phyloP scores from a whole-genome alignment of 208 protist genomes.

The Leptomonas pyrrhocoris region DNA sequence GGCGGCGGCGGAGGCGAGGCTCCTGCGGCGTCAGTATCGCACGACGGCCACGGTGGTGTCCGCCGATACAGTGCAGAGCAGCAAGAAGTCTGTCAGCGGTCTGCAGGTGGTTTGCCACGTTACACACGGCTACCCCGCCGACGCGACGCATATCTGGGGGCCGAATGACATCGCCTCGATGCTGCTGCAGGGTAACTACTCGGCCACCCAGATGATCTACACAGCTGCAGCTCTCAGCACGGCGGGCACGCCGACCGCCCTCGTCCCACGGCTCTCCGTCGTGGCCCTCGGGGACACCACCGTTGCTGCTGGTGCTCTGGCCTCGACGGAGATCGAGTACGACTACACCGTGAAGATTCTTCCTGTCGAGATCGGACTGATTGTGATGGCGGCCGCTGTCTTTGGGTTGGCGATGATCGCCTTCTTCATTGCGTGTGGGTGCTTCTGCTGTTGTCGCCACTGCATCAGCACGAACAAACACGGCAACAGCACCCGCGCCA shows the following conservation, averaged over 20 bases:
- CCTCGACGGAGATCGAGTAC: constrained; percentile 14
- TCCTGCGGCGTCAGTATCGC: constrained; percentile 5
- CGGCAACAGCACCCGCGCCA: too few relatives aligned
- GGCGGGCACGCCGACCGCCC: neutral
- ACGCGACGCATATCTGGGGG: constrained; percentile 6
- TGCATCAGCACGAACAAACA: too few relatives aligned
- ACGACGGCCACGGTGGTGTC: constrained; percentile 3
- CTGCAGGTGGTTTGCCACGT: constrained; percentile 28
- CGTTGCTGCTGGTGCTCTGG: constrained; percentile 1
- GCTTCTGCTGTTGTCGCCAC: too few relatives aligned
- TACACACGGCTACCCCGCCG: constrained; percentile 14
- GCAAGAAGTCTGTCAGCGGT: neutral
- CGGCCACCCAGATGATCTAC: constrained; percentile 19
- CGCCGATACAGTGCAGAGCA: constrained; percentile 2
- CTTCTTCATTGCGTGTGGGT: too few relatives aligned
- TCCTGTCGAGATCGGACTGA: constrained; percentile 24
- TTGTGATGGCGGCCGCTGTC: constrained; percentile 37
- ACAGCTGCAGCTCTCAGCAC: neutral
- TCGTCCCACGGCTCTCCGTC: neutral
- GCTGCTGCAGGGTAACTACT: constrained; percentile 33
- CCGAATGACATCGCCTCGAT: constrained; percentile 18
- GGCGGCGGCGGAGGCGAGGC: neutral
- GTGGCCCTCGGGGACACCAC: neutral
- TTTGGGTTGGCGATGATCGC: too few relatives aligned
- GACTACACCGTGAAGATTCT: constrained; percentile 18